These are phyloP conservation scores for Poa pratensis DNA, from an alignment of 176 grass and related monocot species.

Conservation along the genomic window DNA sequence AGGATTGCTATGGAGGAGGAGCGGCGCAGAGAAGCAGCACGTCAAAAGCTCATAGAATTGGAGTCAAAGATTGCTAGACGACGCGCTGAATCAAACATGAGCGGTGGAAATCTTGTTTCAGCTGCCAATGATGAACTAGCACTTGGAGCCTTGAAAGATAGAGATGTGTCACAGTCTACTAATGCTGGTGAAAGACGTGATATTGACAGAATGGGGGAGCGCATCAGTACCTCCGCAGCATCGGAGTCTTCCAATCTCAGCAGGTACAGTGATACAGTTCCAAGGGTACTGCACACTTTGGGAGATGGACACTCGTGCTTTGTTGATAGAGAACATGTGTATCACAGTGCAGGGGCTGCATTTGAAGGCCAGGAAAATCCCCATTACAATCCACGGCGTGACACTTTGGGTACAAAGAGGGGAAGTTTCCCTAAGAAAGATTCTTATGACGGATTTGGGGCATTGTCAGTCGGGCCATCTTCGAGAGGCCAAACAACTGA, in stretches of 20 bases:
- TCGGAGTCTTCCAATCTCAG: constrained; percentile 62
- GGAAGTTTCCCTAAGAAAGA: constrained; percentile 64
- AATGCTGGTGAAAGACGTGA: constrained; percentile 58
- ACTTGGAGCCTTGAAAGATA: constrained; percentile 46
- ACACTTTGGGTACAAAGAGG: constrained; percentile 58
- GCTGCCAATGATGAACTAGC: constrained; percentile 49
- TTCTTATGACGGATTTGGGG: constrained; percentile 54
- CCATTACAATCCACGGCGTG: constrained; percentile 49
- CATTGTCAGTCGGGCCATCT: constrained; percentile 45
- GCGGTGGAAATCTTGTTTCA: constrained; percentile 47
- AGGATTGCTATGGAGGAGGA: constrained; percentile 76
- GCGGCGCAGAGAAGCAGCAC: constrained; percentile 89
- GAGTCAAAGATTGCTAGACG: constrained; percentile 90
- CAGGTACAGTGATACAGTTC: constrained; percentile 61
- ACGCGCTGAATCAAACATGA: constrained; percentile 53
- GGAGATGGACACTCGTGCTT: constrained; percentile 54
- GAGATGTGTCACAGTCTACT: constrained; percentile 36
- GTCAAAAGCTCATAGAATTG: constrained; percentile 82
- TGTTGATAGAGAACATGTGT: constrained; percentile 65
- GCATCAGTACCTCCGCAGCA: constrained; percentile 55
- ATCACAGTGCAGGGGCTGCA: constrained; percentile 47
- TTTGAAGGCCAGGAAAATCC: constrained; percentile 63
- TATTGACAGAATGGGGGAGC: constrained; percentile 60
- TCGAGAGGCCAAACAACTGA: constrained; percentile 50
- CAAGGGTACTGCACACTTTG: constrained; percentile 50